Evolutionary conservation across 129 eudicot genomes (phyloP), one percentile per base, ranked within the genome.

Genomic region (Tagetes erecta): DNA sequence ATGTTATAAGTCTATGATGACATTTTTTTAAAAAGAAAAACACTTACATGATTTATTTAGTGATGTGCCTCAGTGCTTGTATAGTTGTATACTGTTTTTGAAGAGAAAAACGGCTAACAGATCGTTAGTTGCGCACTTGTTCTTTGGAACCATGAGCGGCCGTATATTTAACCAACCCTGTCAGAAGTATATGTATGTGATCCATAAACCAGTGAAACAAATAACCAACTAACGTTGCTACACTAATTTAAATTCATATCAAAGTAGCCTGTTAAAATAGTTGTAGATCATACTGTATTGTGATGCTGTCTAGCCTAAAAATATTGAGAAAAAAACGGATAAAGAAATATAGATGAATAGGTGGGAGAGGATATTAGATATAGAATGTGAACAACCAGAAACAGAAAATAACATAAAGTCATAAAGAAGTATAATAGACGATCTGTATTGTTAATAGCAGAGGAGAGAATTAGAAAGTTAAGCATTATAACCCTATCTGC

Each of bases 231-330:
- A 40, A 64, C 69, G 13, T 64, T 51, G 57, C 72, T 47, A 50
- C 36, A 70, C 6, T 51, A 34, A 7, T 35, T 49, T 4, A 51
- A 13, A 35, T 20, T 70, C 36, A 1, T 70, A 4, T 9, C 34
- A 70, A 70, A 42, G n/a, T 14, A 34, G 6, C 74, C 12, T 34
- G 2, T 68, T 57, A 68, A 68, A 33, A 33, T 68, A 35, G 10
- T 46, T 67, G 39, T 68, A 46, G 44, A 68, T 68, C 59, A 4
- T 47, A 68, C 33, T 68, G 13, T 34, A 65, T 65, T 40, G 33
- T 6, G 14, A n/a, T 65, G 13, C 36, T 20, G 35, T 8, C 8
- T 13, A 12, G 45, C 44, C 46, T 34, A 47, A 12, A 34, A 69
- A 67, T 10, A 42, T 67, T 3, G 39, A 44, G 55, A 40, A 40